Evolutionary conservation across 306 rosid species (phyloP), one percentile per base, ranked within the genome.

Genomic region (Glycine tomentella): DNA sequence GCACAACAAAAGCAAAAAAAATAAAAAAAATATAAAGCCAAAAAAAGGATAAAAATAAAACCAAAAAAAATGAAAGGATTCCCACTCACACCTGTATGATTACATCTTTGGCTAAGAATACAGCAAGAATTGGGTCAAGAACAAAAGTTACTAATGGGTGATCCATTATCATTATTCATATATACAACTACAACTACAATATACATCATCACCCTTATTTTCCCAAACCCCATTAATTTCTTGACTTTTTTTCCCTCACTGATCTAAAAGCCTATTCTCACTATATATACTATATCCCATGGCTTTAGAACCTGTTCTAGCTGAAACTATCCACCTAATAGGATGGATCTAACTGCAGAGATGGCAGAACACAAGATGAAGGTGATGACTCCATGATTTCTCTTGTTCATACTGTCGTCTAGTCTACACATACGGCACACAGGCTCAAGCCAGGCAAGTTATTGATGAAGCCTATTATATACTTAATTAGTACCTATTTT

Each of bases 381-480:
- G 31, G 31, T 25, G 71, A 69, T 34, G 40, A 79, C 11, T 79
- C 50, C 80, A 79, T 81, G 77, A 75, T 68, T 33, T 44, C n/a
- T 70, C 15, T 71, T 79, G 40, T 79, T 52, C 61, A 42, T 57
- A 70, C 46, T 76, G 56, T 74, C 49, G 31, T 72, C 72, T 62
- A 44, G 16, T 62, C 68, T 25, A 33, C 61, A 58, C 38, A 80
- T 51, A 61, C 77, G 89, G 90, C 90, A 87, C 90, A 87, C 90
- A 87, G 90, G 90, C 87, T 81, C 20, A 87, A 87, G 90, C 90
- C 90, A 87, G 90, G 90, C 90, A 87, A 80, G 75, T 78, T 86
- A 77, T 63, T 77, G 55, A 80, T 72, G 65, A 80, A 58, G 85
- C 84, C 80, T 61, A 53, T 6, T 25, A 48, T 20, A 73, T 17